These are phyloP conservation scores for Fusarium zealandicum DNA, from an alignment of 2,329 filamentous ascomycete species.

Conservation along the genomic window DNA sequence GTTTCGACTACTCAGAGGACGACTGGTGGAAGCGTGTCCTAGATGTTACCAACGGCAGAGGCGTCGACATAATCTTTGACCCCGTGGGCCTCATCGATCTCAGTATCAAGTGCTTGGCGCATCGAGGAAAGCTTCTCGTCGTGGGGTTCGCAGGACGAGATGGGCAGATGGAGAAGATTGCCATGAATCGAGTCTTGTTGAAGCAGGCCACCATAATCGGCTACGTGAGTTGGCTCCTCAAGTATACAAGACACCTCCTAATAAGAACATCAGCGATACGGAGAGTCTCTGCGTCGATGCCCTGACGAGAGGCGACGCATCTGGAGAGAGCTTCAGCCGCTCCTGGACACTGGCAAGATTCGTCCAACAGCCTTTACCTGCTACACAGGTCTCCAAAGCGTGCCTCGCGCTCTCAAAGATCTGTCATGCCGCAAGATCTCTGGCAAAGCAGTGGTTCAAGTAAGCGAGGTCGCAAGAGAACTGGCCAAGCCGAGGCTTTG, in stretches of 20 bases:
- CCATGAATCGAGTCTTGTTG: conserved; percentile 61
- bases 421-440: conserved; percentile 58
- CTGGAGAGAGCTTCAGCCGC: conserved; percentile 58
- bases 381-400: conserved; percentile 59
- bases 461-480: background rate
- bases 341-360: conserved; percentile 56
- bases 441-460: conserved; percentile 64
- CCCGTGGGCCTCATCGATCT: conserved; percentile 63
- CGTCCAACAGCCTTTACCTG: conserved; percentile 59
- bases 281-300: conserved; percentile 60
- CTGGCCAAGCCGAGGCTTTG: conserved; percentile 8
- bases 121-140: conserved; percentile 62
- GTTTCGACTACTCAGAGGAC: conserved; percentile 50
- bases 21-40: conserved; percentile 61
- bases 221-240: conserved; percentile 51
- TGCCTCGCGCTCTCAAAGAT: conserved; percentile 59
- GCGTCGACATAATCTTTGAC: conserved; percentile 66
- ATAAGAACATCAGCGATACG: conserved; percentile 55
- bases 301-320: conserved; percentile 55
- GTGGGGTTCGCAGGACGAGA: conserved; percentile 64
- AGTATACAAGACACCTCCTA: background rate
- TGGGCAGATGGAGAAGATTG: conserved; percentile 61
- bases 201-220: conserved; percentile 61
- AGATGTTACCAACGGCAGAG: conserved; percentile 54
- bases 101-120: conserved; percentile 61